phyloP scores from a whole-genome alignment of 1,139 yeast species.

The Lodderomyces elongisporus region DNA sequence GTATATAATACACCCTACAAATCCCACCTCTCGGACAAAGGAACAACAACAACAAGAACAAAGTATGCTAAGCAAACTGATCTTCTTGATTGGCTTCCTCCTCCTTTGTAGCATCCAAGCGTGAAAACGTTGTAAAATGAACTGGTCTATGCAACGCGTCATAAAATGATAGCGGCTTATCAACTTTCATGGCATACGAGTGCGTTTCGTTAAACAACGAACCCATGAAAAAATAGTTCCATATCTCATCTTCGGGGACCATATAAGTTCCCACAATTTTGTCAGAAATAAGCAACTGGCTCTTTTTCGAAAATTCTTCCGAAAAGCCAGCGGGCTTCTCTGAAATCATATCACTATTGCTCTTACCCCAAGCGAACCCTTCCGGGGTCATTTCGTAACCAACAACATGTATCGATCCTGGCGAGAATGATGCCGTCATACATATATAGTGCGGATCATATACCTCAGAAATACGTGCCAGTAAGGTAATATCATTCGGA shows the following conservation, averaged over 20 bases:
- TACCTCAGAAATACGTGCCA: slow-evolving; percentile 29
- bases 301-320: slow-evolving; percentile 51
- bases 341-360: slow-evolving; percentile 54
- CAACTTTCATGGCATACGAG: slow-evolving; percentile 64
- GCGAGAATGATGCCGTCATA: slow-evolving; percentile 65
- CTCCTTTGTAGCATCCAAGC: slow-evolving; percentile 47
- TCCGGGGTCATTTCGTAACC: slow-evolving; percentile 57
- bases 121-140: slow-evolving; percentile 74
- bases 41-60: too few relatives aligned
- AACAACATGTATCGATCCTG: slow-evolving; percentile 78
- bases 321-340: slow-evolving; percentile 60
- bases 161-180: slow-evolving; percentile 76
- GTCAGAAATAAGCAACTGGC: slow-evolving; percentile 74
- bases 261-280: slow-evolving; percentile 74
- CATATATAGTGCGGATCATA: slow-evolving; percentile 42
- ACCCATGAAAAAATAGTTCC: slow-evolving; percentile 92
- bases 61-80: slow-evolving; percentile 57
- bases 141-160: slow-evolving; percentile 84
- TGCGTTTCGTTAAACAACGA: slow-evolving; percentile 68
- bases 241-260: slow-evolving; percentile 78
- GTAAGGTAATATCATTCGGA: slow-evolving; percentile 66
- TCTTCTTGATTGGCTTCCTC: slow-evolving; percentile 71
- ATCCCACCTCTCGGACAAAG: too few relatives aligned
- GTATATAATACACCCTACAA: too few relatives aligned
- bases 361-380: slow-evolving; percentile 76